Evolutionary conservation across 2,329 filamentous ascomycete species (phyloP), one percentile per base, ranked within the genome.

Genomic region (Colletotrichum shisoi): DNA sequence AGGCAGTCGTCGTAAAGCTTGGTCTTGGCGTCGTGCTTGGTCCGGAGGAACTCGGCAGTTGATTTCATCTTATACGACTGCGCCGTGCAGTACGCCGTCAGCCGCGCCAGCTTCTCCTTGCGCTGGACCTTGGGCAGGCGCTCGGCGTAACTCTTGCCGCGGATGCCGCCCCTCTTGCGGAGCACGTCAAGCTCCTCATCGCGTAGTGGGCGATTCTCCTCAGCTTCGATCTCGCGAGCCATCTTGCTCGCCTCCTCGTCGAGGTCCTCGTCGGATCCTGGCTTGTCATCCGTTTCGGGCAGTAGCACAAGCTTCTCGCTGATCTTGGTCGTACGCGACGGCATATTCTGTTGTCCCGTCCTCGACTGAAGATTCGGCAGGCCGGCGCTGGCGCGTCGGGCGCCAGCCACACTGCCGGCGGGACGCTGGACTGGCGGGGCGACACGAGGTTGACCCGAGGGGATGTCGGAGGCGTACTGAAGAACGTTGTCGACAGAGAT

Each of bases 1-100:
- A 99, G 82, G 75, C 95, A 99, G 78, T 99, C 95, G 77, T 99
- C 95, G 79, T 99, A 99, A 5, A 98, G 84, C 79, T 99, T 99
- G 15, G 94, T 96, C 79, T 93, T 91, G 1, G 94, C 94, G 39
- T 91, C 89, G 79, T 99, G 95, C 73, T 90, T 90, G 70, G 92
- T 91, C 72, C 91, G 90, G 69, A 97, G 83, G 76, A 99, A 99
- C 40, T 92, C 88, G 15, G 94, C 93, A n/a, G 93, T 93, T 31
- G 89, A 87, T 72, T 91, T 90, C 80, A 96, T 88, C 80, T 94
- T 96, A 80, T 94, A 98, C 8, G 91, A 92, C 77, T 97, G 92
- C 0, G 95, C 94, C 0, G 93, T 98, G 78, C 94, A 98, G 78
- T 98, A 99, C 12, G 95, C 95, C 64, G 95, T 99, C 62, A 98